Evolutionary conservation across 2,329 filamentous ascomycete species (phyloP), one percentile per base, ranked within the genome.

Genomic region (Diplodia mutila): DNA sequence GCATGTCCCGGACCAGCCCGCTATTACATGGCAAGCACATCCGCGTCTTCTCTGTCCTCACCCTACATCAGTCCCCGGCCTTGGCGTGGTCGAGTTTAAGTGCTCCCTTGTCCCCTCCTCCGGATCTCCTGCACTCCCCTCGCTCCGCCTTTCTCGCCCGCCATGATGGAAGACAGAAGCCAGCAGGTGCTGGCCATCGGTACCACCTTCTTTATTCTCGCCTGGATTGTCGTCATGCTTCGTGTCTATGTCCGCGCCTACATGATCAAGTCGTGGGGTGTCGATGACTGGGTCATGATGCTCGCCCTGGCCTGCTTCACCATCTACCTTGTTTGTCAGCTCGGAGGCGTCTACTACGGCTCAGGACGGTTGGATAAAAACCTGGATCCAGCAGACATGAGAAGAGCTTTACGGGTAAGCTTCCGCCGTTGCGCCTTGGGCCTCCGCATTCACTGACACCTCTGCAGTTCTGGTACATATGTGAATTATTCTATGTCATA

Each of bases 401-500:
- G 69, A 52, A 76, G 65, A 32, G 76, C 77, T 29, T 68, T 79
- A 1, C 59, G 75, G 39, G 77, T 78, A 64, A 52, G 70, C 34
- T 11, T 11, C 14, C 57, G 8, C 4, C 42, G 9, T 23, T 29
- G 9, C 16, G 37, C 34, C n/a, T 7, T 21, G 4, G 12, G 1
- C 29, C 37, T 55, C 48, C 49, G 2, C 25, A 27, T 2, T n/a
- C 63, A 12, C 69, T 77, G n/a, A 75, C 70, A 9, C 14, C 25
- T 2, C 37, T 11, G 11, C 61, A 81, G 80, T 80, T 76, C 70
- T 87, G 84, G 84, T 87, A 83, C 77, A 79, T 87, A n/a, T 85
- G 84, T 70, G 85, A 87, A 71, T 75, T 84, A n/a, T 81, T 82
- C 69, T 87, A 87, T 72, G 80, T 83, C 8, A 73, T 84, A 66